phyloP scores from a whole-genome alignment of 257 asterid species.

The Catharanthus roseus region DNA sequence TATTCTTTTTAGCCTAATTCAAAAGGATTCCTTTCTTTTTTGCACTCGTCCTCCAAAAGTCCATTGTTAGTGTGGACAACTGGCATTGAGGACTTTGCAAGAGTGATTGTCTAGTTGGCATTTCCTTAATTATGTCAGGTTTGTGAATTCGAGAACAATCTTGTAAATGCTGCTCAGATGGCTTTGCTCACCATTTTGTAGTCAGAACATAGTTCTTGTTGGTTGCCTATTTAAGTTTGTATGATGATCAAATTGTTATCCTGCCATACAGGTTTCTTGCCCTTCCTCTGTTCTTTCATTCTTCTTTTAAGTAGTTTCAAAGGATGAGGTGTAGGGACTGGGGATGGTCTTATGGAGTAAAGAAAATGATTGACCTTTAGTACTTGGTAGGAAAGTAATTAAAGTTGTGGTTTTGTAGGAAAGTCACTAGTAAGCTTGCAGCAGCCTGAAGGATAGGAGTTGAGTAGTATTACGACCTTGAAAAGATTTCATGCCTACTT shows the following conservation, averaged over 20 bases:
- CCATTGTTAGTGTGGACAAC: background rate
- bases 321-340: background rate
- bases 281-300: background rate
- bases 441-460: conserved; percentile 23
- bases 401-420: conserved; percentile 29
- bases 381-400: background rate
- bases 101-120: background rate
- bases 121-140: background rate
- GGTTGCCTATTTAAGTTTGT: background rate
- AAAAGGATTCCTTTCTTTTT: background rate
- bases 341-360: background rate
- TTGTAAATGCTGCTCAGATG: background rate
- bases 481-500: background rate
- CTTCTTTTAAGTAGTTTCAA: background rate
- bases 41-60: background rate
- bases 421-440: conserved; percentile 31
- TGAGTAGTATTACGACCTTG: background rate
- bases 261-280: background rate
- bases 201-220: background rate
- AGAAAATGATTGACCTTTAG: background rate
- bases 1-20: background rate
- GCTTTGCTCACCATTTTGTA: background rate
- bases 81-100: background rate
- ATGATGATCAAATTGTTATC: background rate
- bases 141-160: too few species aligned